Conservation (phyloP, 441 rosid genomes). For the Arabidopsis hybrid region DNA sequence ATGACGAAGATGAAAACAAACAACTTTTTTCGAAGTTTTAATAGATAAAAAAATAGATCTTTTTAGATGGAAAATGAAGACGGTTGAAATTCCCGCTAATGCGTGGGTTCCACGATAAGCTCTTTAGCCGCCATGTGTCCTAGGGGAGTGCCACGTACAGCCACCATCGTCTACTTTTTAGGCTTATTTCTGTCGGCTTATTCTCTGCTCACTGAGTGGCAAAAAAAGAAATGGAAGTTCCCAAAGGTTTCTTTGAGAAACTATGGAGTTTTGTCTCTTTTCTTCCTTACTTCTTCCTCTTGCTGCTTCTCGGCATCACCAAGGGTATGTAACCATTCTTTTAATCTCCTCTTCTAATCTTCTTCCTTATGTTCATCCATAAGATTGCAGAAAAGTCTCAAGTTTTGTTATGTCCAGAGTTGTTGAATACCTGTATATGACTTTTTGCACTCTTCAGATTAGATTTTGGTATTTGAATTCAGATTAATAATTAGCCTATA, state of each 20-base stretch:
- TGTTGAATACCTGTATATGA: background rate
- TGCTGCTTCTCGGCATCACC: constrained; percentile 65
- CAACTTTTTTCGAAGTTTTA: too few species aligned
- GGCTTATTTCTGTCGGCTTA: constrained; percentile 21
- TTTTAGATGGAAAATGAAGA: background rate
- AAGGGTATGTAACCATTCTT: constrained; percentile 53
- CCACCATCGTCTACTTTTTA: constrained; percentile 1
- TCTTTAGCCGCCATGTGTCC: constrained; percentile 46
- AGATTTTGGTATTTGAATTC: constrained; percentile 4
- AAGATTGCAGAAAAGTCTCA: background rate
- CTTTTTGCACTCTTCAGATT: background rate
- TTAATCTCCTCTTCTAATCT: background rate
- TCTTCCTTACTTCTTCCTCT: constrained; percentile 74
- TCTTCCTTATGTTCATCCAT: background rate
- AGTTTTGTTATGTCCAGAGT: background rate
- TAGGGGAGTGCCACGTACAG: constrained; percentile 51
- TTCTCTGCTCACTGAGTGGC: background rate
- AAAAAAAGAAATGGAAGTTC: constrained; percentile 59
- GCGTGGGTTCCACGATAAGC: background rate
- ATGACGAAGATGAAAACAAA: background rate
- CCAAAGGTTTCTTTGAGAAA: constrained; percentile 63
- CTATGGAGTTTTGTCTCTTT: constrained; percentile 76
- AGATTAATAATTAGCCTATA: background rate
- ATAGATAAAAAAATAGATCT: background rate
- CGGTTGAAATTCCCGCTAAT: constrained; percentile 42